phyloP scores from a whole-genome alignment of 306 rosid genomes.

The Delonix regia region DNA sequence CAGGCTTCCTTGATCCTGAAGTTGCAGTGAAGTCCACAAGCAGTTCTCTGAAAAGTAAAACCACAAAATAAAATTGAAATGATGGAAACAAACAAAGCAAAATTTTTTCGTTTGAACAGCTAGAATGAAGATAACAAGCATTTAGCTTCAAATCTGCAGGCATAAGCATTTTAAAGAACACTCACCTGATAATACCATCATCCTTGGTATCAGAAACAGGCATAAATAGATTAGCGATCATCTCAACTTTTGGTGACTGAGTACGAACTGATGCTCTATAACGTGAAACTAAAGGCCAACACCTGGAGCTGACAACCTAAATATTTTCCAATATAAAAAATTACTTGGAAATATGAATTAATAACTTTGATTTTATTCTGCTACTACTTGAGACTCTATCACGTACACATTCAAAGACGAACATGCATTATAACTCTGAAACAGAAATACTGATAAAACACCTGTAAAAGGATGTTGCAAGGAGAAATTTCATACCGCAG shows the following conservation, averaged over 20 bases:
- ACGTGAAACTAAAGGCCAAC: constrained; percentile 47
- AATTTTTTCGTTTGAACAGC: not conserved
- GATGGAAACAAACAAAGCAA: not conserved
- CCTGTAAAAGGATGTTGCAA: not conserved
- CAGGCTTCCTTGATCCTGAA: constrained; percentile 34
- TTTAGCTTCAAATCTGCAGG: not conserved
- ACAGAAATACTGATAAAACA: not conserved
- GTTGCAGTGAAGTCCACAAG: constrained; percentile 28
- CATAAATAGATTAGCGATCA: constrained; percentile 34
- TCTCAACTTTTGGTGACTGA: constrained; percentile 43
- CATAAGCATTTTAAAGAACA: not conserved
- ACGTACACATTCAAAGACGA: not conserved
- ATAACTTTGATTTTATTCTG: not conserved
- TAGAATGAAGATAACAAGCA: not conserved
- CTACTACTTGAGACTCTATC: not conserved
- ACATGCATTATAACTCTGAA: not conserved
- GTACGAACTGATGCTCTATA: constrained; percentile 46
- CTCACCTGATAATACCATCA: constrained; percentile 44
- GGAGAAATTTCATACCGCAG: constrained; percentile 46
- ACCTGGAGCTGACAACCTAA: constrained; percentile 53
- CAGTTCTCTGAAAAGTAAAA: constrained; percentile 35
- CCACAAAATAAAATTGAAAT: not conserved
- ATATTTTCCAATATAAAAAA: not conserved
- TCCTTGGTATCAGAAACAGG: constrained; percentile 29
- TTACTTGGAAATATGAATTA: not conserved